A percentile compares a stretch with the other conserved stretches of the same genome.
Conservation (phyloP, 228 moss, liverwort and hornwort genomes). For the Sphagnum magellanicum region DNA sequence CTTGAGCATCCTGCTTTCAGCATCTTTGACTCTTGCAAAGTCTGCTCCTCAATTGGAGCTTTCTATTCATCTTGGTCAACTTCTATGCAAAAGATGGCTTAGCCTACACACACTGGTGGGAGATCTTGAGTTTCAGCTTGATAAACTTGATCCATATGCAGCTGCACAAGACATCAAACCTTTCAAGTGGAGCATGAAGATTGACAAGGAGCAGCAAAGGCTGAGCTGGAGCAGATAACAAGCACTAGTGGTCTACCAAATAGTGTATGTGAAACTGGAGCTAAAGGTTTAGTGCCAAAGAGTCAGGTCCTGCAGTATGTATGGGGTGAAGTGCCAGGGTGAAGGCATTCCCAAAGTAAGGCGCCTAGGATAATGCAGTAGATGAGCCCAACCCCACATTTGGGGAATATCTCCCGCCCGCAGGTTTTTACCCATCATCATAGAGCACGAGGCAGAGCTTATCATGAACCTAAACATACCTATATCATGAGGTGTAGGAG, state of each 20-base stretch:
- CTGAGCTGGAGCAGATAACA: constrained; percentile 42
- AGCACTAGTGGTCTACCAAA: constrained; percentile 23
- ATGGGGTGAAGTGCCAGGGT: too few relatives aligned
- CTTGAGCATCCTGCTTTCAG: constrained; percentile 81
- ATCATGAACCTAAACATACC: too few relatives aligned
- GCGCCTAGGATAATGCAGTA: too few relatives aligned
- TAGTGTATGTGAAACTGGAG: constrained; percentile 37
- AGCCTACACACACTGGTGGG: constrained; percentile 73
- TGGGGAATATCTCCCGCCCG: too few relatives aligned
- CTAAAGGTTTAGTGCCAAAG: constrained; percentile 32
- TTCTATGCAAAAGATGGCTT: constrained; percentile 80
- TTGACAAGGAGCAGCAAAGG: constrained; percentile 62
- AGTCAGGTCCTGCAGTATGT: too few relatives aligned
- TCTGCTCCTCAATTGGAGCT: constrained; percentile 77
- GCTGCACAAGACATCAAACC: constrained; percentile 73
- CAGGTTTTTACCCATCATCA: too few relatives aligned
- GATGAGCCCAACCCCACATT: too few relatives aligned
- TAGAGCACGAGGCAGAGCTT: too few relatives aligned
- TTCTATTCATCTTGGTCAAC: constrained; percentile 70
- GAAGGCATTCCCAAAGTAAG: too few relatives aligned
- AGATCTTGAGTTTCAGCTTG: constrained; percentile 70
- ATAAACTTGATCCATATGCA: constrained; percentile 88
- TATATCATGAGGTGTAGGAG: too few relatives aligned
- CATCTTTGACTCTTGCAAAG: constrained; percentile 80
- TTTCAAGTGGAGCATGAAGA: constrained; percentile 77